These are phyloP conservation scores for Chloropicon primus DNA, from an alignment of 139 green algal species.

Conservation along the genomic window DNA sequence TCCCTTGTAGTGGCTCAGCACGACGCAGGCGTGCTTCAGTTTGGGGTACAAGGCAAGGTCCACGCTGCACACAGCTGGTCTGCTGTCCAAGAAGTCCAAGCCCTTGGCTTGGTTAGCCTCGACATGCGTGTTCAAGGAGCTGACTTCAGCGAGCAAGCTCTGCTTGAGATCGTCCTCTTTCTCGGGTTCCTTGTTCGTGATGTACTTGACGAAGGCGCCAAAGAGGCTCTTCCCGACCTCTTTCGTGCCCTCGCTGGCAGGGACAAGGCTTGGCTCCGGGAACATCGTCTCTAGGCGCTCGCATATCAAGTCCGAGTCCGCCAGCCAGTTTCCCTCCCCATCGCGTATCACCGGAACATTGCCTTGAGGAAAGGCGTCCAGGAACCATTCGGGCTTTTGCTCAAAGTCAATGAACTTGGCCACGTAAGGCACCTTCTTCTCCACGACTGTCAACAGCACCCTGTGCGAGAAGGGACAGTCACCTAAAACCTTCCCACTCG, in stretches of 20 bases:
- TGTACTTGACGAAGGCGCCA: slow-evolving; percentile 40
- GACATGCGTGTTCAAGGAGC: background rate
- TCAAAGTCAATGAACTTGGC: slow-evolving; percentile 56
- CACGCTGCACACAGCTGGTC: slow-evolving; percentile 28
- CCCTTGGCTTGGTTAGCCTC: background rate
- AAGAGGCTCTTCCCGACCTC: slow-evolving; percentile 45
- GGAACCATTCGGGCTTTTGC: slow-evolving; percentile 76
- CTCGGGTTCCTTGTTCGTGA: slow-evolving; percentile 38
- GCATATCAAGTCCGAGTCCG: slow-evolving; percentile 49
- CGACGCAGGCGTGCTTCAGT: slow-evolving; percentile 59
- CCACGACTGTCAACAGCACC: slow-evolving; percentile 60
- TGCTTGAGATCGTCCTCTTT: slow-evolving; percentile 26
- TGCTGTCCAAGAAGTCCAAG: too few relatives aligned
- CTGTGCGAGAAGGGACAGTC: slow-evolving; percentile 71
- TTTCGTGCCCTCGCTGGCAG: slow-evolving; percentile 19
- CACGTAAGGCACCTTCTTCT: slow-evolving; percentile 58
- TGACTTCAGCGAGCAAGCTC: slow-evolving; percentile 10
- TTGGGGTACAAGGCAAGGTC: slow-evolving; percentile 59
- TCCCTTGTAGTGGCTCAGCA: slow-evolving; percentile 48
- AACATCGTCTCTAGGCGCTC: slow-evolving; percentile 54
- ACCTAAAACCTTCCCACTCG: background rate
- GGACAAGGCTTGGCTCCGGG: slow-evolving; percentile 37
- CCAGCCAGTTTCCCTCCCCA: slow-evolving; percentile 31
- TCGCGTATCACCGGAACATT: slow-evolving; percentile 73
- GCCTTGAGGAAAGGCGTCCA: slow-evolving; percentile 49